Base-by-base conservation (phyloP, 1,284 basidiomycete species). In the Takashimella tepidaria region DNA sequence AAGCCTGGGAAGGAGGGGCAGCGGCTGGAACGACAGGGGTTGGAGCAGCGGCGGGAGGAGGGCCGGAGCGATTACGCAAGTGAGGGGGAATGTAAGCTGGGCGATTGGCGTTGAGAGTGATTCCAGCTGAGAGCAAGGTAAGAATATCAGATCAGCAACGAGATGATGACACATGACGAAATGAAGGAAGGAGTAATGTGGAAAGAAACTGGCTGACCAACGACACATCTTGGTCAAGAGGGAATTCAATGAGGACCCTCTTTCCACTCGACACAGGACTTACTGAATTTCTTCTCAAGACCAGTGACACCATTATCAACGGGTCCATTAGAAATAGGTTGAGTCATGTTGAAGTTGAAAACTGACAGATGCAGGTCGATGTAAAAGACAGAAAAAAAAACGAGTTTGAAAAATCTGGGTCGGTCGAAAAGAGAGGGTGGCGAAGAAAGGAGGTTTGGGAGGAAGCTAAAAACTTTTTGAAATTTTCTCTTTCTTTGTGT, bases 31-130 rank as follows among this genome's bases (percentile, higher is more conserved):
- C 40, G 22, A 51, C 43, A n/a, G 57, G 53, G 51, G 56, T 67
- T 61, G 73, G 61, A 70, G 64, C 61, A 80, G 79, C 67, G 80
- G 75, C 53, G 45, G 69, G 62, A 64, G 86, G 81, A 84, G 53
- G 43, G 52, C 60, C 57, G 59, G 86, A 53, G 58, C 66, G 61
- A 63, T 59, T 88, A 85, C 82, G 90, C 75, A 79, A 63, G 68
- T 95, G 91, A 73, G 92, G 92, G 67, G 92, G 92, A 65, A 96
- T 88, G 80, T 96, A 96, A 64, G 91, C 84, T 70, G 88, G 84
- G 81, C 86, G 87, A 26, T 63, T 64, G 53, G 76, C 81, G 76
- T 84, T 85, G 41, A 74, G 57, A 13, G 62, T 58, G 48, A 72
- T 68, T 31, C 54, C 56, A 52, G 59, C 59, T 60, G 49, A 22